A percentile compares a stretch with the other conserved stretches of the same genome.
Conservation (phyloP, 768 basidiomycete genomes). For the Vishniacozyma victoriae region DNA sequence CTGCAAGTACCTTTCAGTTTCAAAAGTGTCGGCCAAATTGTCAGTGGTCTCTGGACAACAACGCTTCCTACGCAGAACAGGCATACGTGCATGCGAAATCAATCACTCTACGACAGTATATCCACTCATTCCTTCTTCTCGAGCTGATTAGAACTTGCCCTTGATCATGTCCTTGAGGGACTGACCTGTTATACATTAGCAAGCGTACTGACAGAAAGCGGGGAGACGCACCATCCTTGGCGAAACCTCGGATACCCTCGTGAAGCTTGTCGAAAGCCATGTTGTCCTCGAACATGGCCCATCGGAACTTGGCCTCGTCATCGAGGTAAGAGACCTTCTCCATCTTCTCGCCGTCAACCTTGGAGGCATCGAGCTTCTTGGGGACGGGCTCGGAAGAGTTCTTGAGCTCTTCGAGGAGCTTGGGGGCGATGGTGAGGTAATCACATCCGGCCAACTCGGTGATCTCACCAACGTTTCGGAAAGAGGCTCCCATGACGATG, state of each 20-base stretch:
- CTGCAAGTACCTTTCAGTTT: too few relatives aligned
- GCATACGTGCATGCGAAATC: too few relatives aligned
- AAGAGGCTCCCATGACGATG: conserved; percentile 99
- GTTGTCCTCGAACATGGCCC: conserved; percentile 80
- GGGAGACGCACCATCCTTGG: conserved; percentile 66
- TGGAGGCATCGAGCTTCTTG: conserved; percentile 68
- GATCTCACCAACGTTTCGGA: conserved; percentile 96
- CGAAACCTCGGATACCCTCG: conserved; percentile 97
- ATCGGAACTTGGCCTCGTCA: conserved; percentile 94
- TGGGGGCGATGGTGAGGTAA: conserved; percentile 90
- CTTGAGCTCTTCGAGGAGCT: conserved; percentile 87
- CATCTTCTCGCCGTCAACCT: conserved; percentile 53
- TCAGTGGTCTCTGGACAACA: too few relatives aligned
- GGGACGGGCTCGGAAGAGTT: conserved; percentile 58
- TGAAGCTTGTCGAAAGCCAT: conserved; percentile 99
- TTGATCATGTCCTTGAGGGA: conserved; percentile 77
- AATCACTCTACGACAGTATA: too few relatives aligned
- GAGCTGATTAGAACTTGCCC: conserved; percentile 52
- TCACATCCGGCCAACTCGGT: conserved; percentile 91
- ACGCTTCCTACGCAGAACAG: too few relatives aligned
- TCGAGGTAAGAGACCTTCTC: conserved; percentile 78
- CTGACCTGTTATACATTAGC: conserved; percentile 33
- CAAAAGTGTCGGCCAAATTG: too few relatives aligned
- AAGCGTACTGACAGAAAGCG: background rate
- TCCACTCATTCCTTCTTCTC: too few relatives aligned